These are phyloP conservation scores for Ogataea methylovora DNA, from an alignment of 805 yeast genomes.

Conservation along the genomic window DNA sequence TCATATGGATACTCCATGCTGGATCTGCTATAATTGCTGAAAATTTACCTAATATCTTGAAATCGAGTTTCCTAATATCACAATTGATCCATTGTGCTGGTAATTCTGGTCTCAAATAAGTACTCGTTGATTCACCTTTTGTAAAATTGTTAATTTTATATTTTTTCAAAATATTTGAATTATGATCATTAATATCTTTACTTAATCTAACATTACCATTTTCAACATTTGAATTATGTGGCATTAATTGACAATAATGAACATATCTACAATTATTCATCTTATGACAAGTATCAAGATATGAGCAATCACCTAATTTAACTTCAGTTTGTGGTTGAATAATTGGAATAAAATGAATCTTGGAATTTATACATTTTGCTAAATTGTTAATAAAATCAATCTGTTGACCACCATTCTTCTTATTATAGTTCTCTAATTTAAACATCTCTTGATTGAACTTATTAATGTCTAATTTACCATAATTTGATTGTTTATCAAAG, in stretches of 20 bases:
- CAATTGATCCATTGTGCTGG: constrained; percentile 83
- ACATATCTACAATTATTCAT: constrained; percentile 71
- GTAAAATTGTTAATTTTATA: constrained; percentile 32
- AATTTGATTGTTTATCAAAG: constrained; percentile 18
- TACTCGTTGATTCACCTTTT: constrained; percentile 36
- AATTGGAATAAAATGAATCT: constrained; percentile 49
- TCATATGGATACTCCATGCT: constrained; percentile 96
- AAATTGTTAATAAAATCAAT: constrained; percentile 7
- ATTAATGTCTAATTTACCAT: constrained; percentile 21
- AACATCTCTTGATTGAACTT: constrained; percentile 12
- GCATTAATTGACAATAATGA: constrained; percentile 58
- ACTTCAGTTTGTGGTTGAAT: constrained; percentile 58
- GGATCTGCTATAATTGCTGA: constrained; percentile 88
- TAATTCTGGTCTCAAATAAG: constrained; percentile 12
- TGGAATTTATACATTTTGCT: constrained; percentile 24
- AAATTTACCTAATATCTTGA: constrained; percentile 60
- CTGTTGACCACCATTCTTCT: not conserved
- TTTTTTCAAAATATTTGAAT: constrained; percentile 11
- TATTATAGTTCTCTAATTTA: not conserved
- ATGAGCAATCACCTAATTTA: constrained; percentile 83
- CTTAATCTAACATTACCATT: not conserved
- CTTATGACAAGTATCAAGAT: constrained; percentile 89
- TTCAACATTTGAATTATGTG: constrained; percentile 17
- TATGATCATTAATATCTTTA: constrained; percentile 10
- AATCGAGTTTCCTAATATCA: constrained; percentile 70